Evolutionary conservation across 148 eudicot species (phyloP).

Genomic region (Suaeda aralocaspica): DNA sequence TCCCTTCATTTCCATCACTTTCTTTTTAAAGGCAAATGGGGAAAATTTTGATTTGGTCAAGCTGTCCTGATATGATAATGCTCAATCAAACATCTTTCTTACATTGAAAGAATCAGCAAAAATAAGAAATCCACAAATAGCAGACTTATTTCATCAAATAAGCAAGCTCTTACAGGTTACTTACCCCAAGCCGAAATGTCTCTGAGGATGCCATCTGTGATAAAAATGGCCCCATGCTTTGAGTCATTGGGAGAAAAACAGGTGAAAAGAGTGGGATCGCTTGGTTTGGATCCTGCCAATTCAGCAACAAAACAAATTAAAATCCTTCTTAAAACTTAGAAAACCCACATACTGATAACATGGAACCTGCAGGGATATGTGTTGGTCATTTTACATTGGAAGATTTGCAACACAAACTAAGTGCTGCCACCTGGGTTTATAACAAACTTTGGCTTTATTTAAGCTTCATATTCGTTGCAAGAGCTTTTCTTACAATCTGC

Average conservation of each 20-base stretch:
- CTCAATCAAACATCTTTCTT: neutral
- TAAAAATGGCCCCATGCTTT: conserved; percentile 76
- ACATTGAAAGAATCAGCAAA: neutral
- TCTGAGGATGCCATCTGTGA: conserved; percentile 78
- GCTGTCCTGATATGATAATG: neutral
- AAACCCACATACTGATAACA: neutral
- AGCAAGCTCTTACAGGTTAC: conserved; percentile 28
- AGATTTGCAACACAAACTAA: too few relatives aligned
- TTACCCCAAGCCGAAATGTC: conserved; percentile 81
- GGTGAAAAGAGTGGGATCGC: conserved; percentile 87
- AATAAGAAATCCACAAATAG: neutral
- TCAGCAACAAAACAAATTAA: neutral
- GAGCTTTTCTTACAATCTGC: too few relatives aligned
- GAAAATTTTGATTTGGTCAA: too few relatives aligned
- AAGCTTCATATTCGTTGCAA: too few relatives aligned
- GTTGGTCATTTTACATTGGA: too few relatives aligned
- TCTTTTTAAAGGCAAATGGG: too few relatives aligned
- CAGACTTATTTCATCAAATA: neutral
- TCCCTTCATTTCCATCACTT: too few relatives aligned
- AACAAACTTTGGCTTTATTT: too few relatives aligned
- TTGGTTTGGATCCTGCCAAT: conserved; percentile 70
- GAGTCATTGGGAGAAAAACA: conserved; percentile 80
- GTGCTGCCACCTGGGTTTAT: too few relatives aligned
- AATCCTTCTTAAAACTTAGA: neutral
- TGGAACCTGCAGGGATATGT: neutral